Percentiles rank a stretch among this genome's conserved stretches.
Conservation (phyloP, 179 eudicot species). For the Amaranthus tricolor region DNA sequence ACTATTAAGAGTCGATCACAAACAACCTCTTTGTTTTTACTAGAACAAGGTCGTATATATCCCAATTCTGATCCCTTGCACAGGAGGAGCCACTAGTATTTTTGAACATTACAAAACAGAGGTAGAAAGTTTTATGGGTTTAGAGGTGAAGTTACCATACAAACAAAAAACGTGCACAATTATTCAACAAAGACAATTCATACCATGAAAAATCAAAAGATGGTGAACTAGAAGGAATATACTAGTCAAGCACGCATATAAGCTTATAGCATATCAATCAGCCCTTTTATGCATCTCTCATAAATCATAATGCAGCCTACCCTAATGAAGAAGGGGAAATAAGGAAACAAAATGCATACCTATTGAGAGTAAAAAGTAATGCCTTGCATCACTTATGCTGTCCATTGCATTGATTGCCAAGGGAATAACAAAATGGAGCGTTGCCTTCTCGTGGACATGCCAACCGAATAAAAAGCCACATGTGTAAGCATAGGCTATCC, state of each 20-base stretch:
- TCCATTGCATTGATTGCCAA: constrained; percentile 73
- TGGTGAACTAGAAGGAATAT: not conserved
- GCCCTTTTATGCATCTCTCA: not conserved
- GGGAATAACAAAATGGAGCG: constrained; percentile 87
- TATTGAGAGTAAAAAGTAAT: constrained; percentile 70
- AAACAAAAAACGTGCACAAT: not conserved
- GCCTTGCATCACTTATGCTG: constrained; percentile 64
- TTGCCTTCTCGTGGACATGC: constrained; percentile 99
- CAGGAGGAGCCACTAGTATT: not conserved
- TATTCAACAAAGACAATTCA: not conserved
- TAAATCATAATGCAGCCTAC: not conserved
- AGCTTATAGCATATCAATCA: not conserved
- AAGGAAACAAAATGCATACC: constrained; percentile 38
- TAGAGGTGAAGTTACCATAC: not conserved
- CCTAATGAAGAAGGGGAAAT: not conserved
- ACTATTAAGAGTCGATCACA: too few species aligned
- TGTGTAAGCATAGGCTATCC: constrained; percentile 90
- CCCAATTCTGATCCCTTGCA: too few species aligned
- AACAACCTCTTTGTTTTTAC: too few species aligned
- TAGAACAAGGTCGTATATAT: too few species aligned
- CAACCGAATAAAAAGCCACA: constrained; percentile 97
- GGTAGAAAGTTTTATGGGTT: not conserved
- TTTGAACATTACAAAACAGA: not conserved
- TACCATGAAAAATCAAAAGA: not conserved
- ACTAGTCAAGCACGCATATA: not conserved